Conservation (phyloP, 1,284 basidiomycete genomes). For the Phlebopus sp. region DNA sequence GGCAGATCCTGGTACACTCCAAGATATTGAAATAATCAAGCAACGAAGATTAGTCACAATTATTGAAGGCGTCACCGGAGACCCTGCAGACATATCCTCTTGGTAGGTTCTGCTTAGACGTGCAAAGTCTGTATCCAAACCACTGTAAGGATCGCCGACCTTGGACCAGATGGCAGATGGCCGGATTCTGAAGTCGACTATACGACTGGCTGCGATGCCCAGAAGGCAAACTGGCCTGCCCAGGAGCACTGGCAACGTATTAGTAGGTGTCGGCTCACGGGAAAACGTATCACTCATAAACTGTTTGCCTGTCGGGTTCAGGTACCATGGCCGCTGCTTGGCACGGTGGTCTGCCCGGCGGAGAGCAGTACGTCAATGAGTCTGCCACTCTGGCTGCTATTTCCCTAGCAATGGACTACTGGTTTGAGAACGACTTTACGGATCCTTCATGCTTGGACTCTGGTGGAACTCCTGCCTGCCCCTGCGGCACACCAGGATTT, state of each 20-base stretch:
- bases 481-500: slow-evolving; percentile 53
- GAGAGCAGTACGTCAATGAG: slow-evolving; percentile 40
- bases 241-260: slow-evolving; percentile 60
- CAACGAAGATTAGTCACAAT: slow-evolving; percentile 29
- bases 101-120: slow-evolving; percentile 17
- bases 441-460: slow-evolving; percentile 49
- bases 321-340: slow-evolving; percentile 55
- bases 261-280: slow-evolving; percentile 34
- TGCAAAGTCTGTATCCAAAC: background rate
- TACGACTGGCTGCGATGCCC: slow-evolving; percentile 54
- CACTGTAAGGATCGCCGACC: slow-evolving; percentile 39
- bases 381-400: slow-evolving; percentile 40
- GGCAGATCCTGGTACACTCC: slow-evolving; percentile 6
- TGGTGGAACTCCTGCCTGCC: slow-evolving; percentile 48
- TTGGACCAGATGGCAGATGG: slow-evolving; percentile 53
- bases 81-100: slow-evolving; percentile 19
- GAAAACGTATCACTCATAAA: background rate
- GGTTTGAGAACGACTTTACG: slow-evolving; percentile 62
- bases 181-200: slow-evolving; percentile 54
- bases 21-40: slow-evolving; percentile 27
- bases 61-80: slow-evolving; percentile 22
- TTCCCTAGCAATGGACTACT: slow-evolving; percentile 55
- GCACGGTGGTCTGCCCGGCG: slow-evolving; percentile 46
- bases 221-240: slow-evolving; percentile 66
- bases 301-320: slow-evolving; percentile 12